Evolutionary conservation across 2,329 filamentous ascomycete species (phyloP).

Genomic region (Pseudogymnoascus sp.): DNA sequence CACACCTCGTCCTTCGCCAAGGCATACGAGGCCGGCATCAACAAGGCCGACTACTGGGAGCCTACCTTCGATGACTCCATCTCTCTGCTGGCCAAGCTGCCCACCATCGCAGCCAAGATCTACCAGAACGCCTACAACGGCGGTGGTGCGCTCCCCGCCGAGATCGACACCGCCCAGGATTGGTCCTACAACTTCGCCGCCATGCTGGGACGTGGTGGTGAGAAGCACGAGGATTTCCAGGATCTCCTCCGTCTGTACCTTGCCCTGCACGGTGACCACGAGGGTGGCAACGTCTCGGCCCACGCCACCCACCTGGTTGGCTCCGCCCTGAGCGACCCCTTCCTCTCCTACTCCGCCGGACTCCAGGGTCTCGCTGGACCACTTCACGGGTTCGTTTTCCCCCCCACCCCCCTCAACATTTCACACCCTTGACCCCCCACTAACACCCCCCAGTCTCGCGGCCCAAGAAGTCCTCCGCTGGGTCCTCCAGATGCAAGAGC

Average conservation of each 20-base stretch:
- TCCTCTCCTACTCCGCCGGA: conserved; percentile 91
- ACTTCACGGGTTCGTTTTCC: conserved; percentile 56
- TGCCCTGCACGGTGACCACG: conserved; percentile 94
- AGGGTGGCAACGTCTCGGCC: conserved; percentile 94
- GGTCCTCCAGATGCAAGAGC: conserved; percentile 91
- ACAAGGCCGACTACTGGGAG: conserved; percentile 98
- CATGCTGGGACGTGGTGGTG: conserved; percentile 84
- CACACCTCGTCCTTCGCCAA: conserved; percentile 90
- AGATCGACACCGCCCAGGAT: conserved; percentile 77
- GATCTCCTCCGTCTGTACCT: conserved; percentile 90
- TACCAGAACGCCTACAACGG: conserved; percentile 82
- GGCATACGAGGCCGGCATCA: conserved; percentile 80
- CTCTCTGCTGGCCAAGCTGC: conserved; percentile 87
- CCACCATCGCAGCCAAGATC: conserved; percentile 93
- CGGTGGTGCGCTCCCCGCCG: conserved; percentile 64
- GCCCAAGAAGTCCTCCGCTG: conserved; percentile 96
- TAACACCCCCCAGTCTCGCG: conserved; percentile 45
- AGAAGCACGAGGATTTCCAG: conserved; percentile 88
- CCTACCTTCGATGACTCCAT: conserved; percentile 95
- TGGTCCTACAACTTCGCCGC: conserved; percentile 99
- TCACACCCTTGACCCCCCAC: background rate
- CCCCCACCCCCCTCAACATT: conserved; percentile 7
- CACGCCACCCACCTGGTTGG: conserved; percentile 93
- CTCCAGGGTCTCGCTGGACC: conserved; percentile 94
- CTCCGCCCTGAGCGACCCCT: conserved; percentile 87